Evolutionary conservation across 805 yeast genomes (phyloP).

Genomic region (Yarrowia divulgata): DNA sequence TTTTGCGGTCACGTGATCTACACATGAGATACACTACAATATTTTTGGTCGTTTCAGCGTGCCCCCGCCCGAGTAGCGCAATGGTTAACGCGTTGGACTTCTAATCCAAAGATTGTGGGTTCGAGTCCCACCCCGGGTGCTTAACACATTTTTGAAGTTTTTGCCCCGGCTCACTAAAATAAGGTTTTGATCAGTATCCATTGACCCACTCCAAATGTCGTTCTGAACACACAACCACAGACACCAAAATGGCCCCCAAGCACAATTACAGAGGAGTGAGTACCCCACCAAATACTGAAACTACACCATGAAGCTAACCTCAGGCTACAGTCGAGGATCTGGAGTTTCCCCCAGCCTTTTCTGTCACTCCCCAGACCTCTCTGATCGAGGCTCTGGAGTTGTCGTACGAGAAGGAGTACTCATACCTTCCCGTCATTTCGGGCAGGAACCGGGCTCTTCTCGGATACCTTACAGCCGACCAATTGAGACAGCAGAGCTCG

Average conservation of each 20-base stretch:
- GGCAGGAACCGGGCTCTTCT: constrained; percentile 56
- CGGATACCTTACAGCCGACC: constrained; percentile 57
- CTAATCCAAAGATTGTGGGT: constrained; percentile 55
- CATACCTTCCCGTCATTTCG: constrained; percentile 63
- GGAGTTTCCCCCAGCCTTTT: constrained; percentile 64
- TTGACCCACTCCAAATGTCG: not conserved
- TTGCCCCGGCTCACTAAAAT: not conserved
- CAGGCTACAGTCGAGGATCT: constrained; percentile 66
- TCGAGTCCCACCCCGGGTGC: constrained; percentile 55
- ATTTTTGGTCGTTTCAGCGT: not conserved
- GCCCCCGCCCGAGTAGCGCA: constrained; percentile 52
- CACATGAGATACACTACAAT: not conserved
- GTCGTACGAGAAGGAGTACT: constrained; percentile 63
- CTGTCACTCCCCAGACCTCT: constrained; percentile 59
- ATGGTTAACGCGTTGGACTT: constrained; percentile 55
- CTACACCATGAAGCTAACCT: constrained; percentile 38
- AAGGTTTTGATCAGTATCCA: constrained; percentile 14
- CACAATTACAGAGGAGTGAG: constrained; percentile 40
- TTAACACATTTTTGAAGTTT: constrained; percentile 4
- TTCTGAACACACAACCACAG: constrained; percentile 1
- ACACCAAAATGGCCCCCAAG: constrained; percentile 23
- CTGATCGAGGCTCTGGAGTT: constrained; percentile 61
- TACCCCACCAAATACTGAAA: not conserved
- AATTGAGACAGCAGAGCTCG: constrained; percentile 50
- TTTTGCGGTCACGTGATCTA: not conserved